A percentile compares a stretch with the other conserved stretches of the same genome.
Evolutionary conservation across 176 grass and related monocot species (phyloP).

Genomic region (Themeda triandra): DNA sequence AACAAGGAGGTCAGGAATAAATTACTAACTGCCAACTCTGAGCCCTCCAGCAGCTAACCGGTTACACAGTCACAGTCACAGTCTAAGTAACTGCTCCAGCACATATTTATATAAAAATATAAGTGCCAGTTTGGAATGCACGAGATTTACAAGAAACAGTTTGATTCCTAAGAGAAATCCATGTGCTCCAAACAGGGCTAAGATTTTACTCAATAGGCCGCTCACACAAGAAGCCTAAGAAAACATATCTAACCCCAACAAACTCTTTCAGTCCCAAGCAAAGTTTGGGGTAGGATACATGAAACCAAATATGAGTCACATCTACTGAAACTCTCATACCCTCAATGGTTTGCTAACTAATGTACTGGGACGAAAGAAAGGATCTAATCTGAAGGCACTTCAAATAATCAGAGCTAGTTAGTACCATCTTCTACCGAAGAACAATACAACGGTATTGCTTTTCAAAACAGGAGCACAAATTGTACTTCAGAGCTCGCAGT

Average conservation of each 20-base stretch:
- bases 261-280: not conserved
- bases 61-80: not conserved
- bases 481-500: not conserved
- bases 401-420: not conserved
- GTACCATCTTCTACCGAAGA: not conserved
- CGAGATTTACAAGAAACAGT: not conserved
- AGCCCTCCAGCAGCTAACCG: not conserved
- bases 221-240: not conserved
- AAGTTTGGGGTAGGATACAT: not conserved
- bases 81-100: not conserved
- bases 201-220: not conserved
- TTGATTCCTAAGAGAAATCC: not conserved
- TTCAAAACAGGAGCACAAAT: not conserved
- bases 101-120: not conserved
- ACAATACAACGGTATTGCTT: not conserved
- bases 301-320: not conserved
- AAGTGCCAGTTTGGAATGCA: not conserved
- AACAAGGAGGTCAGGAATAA: not conserved
- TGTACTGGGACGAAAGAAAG: not conserved
- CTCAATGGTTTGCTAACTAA: not conserved
- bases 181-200: not conserved
- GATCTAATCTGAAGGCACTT: not conserved
- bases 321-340: not conserved
- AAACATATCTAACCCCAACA: not conserved
- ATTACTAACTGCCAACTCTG: not conserved